Evolutionary conservation across 169 alveolate genomes (phyloP).

Genomic region (Plasmodium vivax): DNA sequence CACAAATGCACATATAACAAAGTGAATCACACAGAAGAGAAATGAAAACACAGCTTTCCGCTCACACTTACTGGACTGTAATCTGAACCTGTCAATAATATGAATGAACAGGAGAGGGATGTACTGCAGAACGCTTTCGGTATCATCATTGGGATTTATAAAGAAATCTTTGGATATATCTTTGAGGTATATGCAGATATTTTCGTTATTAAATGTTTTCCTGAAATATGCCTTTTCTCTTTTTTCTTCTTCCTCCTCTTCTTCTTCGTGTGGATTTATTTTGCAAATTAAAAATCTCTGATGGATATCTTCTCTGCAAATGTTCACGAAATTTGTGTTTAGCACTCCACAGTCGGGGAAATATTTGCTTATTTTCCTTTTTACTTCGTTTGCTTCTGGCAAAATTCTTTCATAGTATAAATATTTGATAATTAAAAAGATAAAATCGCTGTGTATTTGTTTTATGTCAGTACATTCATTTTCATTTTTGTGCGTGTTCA

Average conservation of each 20-base stretch:
- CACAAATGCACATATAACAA: background rate
- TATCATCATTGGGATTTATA: constrained; percentile 60
- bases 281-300: constrained; percentile 9
- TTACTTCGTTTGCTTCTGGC: constrained; percentile 70
- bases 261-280: constrained; percentile 31
- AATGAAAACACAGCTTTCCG: background rate
- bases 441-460: constrained; percentile 56
- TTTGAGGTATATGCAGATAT: constrained; percentile 38
- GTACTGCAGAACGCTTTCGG: constrained; percentile 26
- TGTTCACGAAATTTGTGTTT: constrained; percentile 49
- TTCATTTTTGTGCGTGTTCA: background rate
- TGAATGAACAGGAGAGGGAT: constrained; percentile 61
- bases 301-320: constrained; percentile 34
- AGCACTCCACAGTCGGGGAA: constrained; percentile 51
- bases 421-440: constrained; percentile 48
- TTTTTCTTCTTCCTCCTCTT: constrained; percentile 36
- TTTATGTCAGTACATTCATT: constrained; percentile 6
- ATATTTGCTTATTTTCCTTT: constrained; percentile 57
- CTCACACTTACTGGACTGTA: constrained; percentile 43
- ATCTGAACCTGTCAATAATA: constrained; percentile 50
- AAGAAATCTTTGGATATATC: constrained; percentile 46
- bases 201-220: constrained; percentile 53
- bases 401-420: constrained; percentile 58
- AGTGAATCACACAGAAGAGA: background rate
- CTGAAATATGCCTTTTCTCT: constrained; percentile 21